A percentile compares a stretch with the other conserved stretches of the same genome.
phyloP scores from a whole-genome alignment of 257 asterid species.

The Nicotiana obtusifolia region DNA sequence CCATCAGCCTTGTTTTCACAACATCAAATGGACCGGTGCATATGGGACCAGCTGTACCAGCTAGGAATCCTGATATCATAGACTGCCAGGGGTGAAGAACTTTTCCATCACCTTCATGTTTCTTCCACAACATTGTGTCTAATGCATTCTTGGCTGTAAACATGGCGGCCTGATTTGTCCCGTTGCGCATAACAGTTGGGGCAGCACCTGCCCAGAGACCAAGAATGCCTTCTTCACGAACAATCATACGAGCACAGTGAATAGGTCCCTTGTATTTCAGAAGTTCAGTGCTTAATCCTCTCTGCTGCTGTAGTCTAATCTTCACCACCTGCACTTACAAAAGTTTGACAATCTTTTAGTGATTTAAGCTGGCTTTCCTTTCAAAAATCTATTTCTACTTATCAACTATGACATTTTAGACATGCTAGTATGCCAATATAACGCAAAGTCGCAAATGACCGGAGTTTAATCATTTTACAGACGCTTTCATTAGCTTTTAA shows the following conservation, averaged over 20 bases:
- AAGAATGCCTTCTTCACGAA: constrained; percentile 78
- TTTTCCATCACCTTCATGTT: constrained; percentile 79
- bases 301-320: constrained; percentile 93
- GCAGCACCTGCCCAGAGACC: constrained; percentile 97
- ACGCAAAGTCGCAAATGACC: not conserved
- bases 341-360: not conserved
- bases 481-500: not conserved
- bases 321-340: constrained; percentile 69
- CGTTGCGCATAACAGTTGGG: constrained; percentile 98
- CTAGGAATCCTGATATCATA: constrained; percentile 92
- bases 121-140: constrained; percentile 71
- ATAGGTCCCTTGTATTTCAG: constrained; percentile 81
- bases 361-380: not conserved
- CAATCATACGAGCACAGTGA: constrained; percentile 64
- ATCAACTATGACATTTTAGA: not conserved
- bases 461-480: not conserved
- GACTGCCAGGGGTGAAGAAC: constrained; percentile 88
- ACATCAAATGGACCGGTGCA: constrained; percentile 99
- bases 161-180: constrained; percentile 98
- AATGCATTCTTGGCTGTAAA: constrained; percentile 89
- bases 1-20: constrained; percentile 97
- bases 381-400: not conserved
- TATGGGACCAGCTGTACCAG: constrained; percentile 90
- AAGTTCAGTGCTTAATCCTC: constrained; percentile 69
- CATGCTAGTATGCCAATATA: not conserved